Evolutionary conservation across 2,329 filamentous ascomycete genomes (phyloP).

Genomic region (Alternaria brassicicola): DNA sequence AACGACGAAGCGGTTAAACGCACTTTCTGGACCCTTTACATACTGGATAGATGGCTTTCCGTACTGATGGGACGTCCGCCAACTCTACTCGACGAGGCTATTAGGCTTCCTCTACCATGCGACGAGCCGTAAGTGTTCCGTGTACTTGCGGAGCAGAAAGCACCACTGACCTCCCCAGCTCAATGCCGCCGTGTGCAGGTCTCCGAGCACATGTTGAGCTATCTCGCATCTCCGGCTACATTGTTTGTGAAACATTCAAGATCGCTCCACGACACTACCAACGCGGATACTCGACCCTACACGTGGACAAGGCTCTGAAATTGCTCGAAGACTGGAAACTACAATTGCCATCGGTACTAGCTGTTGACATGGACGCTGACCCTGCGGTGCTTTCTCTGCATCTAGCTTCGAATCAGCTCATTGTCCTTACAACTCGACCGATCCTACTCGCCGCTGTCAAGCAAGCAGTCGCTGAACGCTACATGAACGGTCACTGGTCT

Average conservation of each 20-base stretch:
- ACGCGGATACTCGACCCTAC: slow-evolving; percentile 9
- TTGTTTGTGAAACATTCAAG: slow-evolving; percentile 36
- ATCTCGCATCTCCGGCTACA: slow-evolving; percentile 29
- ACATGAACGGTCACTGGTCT: slow-evolving; percentile 17
- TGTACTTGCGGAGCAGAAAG: background rate
- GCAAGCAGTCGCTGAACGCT: slow-evolving; percentile 28
- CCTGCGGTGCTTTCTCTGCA: slow-evolving; percentile 31
- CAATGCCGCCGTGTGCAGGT: slow-evolving; percentile 29
- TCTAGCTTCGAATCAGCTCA: slow-evolving; percentile 34
- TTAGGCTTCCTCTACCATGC: slow-evolving; percentile 29
- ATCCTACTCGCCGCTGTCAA: slow-evolving; percentile 33
- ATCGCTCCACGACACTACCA: slow-evolving; percentile 25
- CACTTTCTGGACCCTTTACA: slow-evolving; percentile 33
- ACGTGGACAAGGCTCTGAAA: slow-evolving; percentile 26
- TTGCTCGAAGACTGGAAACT: slow-evolving; percentile 30
- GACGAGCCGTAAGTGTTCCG: slow-evolving; percentile 26
- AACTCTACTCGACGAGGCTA: slow-evolving; percentile 33
- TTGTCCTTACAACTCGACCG: slow-evolving; percentile 34
- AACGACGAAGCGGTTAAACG: slow-evolving; percentile 29
- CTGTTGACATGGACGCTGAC: slow-evolving; percentile 19
- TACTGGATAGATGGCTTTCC: slow-evolving; percentile 37
- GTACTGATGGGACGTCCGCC: slow-evolving; percentile 37
- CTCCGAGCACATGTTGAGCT: slow-evolving; percentile 34
- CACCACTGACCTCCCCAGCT: slow-evolving; percentile 19
- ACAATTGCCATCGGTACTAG: slow-evolving; percentile 23